phyloP scores from a whole-genome alignment of 805 yeast species.

The Candida manassasensis region DNA sequence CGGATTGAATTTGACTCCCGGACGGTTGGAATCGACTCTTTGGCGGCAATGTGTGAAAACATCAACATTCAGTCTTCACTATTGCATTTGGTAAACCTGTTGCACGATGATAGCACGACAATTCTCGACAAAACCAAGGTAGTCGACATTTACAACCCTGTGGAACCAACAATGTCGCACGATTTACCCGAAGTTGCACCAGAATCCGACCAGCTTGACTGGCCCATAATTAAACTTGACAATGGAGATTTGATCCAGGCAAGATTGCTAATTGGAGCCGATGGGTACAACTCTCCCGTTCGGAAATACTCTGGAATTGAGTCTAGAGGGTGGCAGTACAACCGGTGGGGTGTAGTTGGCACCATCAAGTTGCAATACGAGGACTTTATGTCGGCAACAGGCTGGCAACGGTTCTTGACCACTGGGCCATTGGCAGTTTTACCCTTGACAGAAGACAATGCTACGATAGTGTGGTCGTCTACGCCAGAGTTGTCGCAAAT shows the following conservation, averaged over 20 bases:
- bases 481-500: conserved; percentile 69
- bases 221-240: conserved; percentile 74
- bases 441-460: conserved; percentile 80
- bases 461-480: conserved; percentile 93
- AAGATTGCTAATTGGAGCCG: conserved; percentile 87
- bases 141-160: conserved; percentile 37
- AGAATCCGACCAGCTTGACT: conserved; percentile 33
- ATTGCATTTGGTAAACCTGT: conserved; percentile 40
- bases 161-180: conserved; percentile 9
- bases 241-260: conserved; percentile 63
- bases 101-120: conserved; percentile 23
- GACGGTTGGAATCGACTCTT: conserved; percentile 32
- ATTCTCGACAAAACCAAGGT: conserved; percentile 69
- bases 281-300: conserved; percentile 93
- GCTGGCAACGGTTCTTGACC: conserved; percentile 89
- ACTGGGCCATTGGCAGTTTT: conserved; percentile 91
- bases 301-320: conserved; percentile 75
- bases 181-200: conserved; percentile 17
- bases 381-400: conserved; percentile 57
- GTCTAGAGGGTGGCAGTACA: conserved; percentile 89
- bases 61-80: conserved; percentile 77
- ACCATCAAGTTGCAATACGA: conserved; percentile 72
- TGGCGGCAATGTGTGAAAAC: conserved; percentile 86
- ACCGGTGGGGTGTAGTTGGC: conserved; percentile 89
- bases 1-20: conserved; percentile 67